These are phyloP conservation scores for Phaeophleospora eucalypticola DNA, from an alignment of 2,329 filamentous ascomycete species.

Conservation along the genomic window DNA sequence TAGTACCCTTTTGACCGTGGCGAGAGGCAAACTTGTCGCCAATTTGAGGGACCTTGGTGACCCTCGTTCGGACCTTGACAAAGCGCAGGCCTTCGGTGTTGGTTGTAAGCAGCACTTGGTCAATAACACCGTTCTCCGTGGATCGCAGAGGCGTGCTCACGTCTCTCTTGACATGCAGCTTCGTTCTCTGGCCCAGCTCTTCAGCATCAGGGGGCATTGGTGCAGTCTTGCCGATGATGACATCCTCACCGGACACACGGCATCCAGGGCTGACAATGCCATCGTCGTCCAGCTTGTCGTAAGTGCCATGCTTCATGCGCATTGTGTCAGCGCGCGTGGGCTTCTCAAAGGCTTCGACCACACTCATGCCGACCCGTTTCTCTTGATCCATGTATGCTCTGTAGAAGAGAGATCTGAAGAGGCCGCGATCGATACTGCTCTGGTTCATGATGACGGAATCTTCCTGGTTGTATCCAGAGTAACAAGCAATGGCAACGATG, in stretches of 20 bases:
- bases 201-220: slow-evolving; percentile 90
- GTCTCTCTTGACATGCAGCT: slow-evolving; percentile 86
- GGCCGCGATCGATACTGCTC: slow-evolving; percentile 93
- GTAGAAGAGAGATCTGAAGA: slow-evolving; percentile 98
- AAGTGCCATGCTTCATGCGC: slow-evolving; percentile 69
- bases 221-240: slow-evolving; percentile 98
- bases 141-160: slow-evolving; percentile 91
- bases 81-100: slow-evolving; percentile 92
- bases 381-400: slow-evolving; percentile 95
- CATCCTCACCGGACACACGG: slow-evolving; percentile 93
- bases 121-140: slow-evolving; percentile 95
- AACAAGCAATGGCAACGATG: slow-evolving; percentile 95
- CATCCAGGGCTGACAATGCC: slow-evolving; percentile 91
- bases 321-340: slow-evolving; percentile 84
- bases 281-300: slow-evolving; percentile 89
- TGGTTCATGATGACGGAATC: slow-evolving; percentile 99
- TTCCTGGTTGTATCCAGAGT: slow-evolving; percentile 99
- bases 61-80: slow-evolving; percentile 94
- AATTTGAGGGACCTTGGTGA: slow-evolving; percentile 97
- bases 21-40: slow-evolving; percentile 99
- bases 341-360: slow-evolving; percentile 93
- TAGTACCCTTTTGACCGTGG: slow-evolving; percentile 98
- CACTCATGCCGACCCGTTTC: slow-evolving; percentile 89
- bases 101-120: slow-evolving; percentile 88
- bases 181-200: slow-evolving; percentile 87